Base-by-base conservation (phyloP, 805 yeast species). In the Suhomyces xylopsoci region DNA sequence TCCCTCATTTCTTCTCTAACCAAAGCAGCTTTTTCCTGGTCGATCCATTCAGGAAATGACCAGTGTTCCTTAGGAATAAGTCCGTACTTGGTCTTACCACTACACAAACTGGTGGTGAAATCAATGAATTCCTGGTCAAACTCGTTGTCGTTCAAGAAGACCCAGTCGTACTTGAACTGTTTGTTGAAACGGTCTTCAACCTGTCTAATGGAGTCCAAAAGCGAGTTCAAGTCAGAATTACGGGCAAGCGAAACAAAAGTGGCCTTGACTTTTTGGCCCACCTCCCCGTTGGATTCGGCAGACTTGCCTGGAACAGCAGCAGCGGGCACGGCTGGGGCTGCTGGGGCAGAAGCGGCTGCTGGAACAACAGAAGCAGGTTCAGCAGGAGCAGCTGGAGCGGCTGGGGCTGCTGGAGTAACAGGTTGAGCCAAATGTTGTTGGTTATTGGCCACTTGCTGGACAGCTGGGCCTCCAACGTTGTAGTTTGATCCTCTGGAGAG, bases 121-220 rank as follows among this genome's bases (percentile, higher is more conserved):
- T 73, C 71, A 62, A 82, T 89, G 70, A 94, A 93, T 61, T 90
- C 94, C 2, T 89, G 91, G 49, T 82, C 77, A 71, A 93, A 94
- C 47, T 80, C 86, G 53, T 85, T 90, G 67, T 93, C 97, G 69
- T 93, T 93, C 62, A 93, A 77, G 69, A 93, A 94, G 25, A 91
- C 94, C 97, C 98, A 93, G 61, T 96, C 97, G 66, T 93, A 93
- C 57, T 88, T 79, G 73, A 73, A 92, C 47, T 88, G 79, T 15
- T 73, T 66, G 76, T 93, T 93, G 78, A 94, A 93, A 57, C 97
- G 78, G 68, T 91, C 97, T 71, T 93, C 97, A 51, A 92, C 81
- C 47, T 85, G 81, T 67, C 89, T 79, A 55, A 89, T 87, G 7
- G 96, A 83, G 30, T 75, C 80, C 45, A 82, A 71, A 49, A 89